These are phyloP conservation scores for Cordyceps cicadae DNA, from an alignment of 2,329 filamentous ascomycete species.

Conservation along the genomic window DNA sequence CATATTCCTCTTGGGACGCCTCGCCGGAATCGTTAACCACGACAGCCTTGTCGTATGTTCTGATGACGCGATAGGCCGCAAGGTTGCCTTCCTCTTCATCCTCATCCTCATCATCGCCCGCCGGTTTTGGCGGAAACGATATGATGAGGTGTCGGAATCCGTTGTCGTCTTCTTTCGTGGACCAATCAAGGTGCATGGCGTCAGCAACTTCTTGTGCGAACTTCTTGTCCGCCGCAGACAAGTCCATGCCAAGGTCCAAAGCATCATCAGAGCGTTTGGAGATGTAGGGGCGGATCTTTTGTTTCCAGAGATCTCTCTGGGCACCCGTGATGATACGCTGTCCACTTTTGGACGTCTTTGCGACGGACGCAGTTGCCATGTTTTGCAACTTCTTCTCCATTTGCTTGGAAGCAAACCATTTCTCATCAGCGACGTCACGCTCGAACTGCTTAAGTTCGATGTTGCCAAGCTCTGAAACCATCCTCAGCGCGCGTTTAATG, in stretches of 20 bases:
- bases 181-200: conserved; percentile 48
- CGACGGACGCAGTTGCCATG: conserved; percentile 46
- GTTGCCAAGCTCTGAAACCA: conserved; percentile 77
- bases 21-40: conserved; percentile 72
- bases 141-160: conserved; percentile 46
- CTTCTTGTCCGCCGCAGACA: conserved; percentile 80
- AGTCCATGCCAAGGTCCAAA: conserved; percentile 63
- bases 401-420: conserved; percentile 86
- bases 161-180: conserved; percentile 48
- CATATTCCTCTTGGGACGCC: conserved; percentile 69
- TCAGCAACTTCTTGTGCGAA: conserved; percentile 84
- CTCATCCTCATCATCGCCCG: conserved; percentile 54
- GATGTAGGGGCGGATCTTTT: conserved; percentile 74
- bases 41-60: conserved; percentile 82
- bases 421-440: conserved; percentile 75
- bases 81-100: conserved; percentile 71
- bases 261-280: conserved; percentile 55
- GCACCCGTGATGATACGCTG: conserved; percentile 67
- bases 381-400: conserved; percentile 54
- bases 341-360: conserved; percentile 43
- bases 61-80: conserved; percentile 77
- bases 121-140: conserved; percentile 36
- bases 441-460: conserved; percentile 93
- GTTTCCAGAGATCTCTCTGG: conserved; percentile 75
- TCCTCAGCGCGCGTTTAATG: conserved; percentile 63